These are phyloP conservation scores for Apiospora sp. DNA, from an alignment of 2,329 filamentous ascomycete species.

Conservation along the genomic window DNA sequence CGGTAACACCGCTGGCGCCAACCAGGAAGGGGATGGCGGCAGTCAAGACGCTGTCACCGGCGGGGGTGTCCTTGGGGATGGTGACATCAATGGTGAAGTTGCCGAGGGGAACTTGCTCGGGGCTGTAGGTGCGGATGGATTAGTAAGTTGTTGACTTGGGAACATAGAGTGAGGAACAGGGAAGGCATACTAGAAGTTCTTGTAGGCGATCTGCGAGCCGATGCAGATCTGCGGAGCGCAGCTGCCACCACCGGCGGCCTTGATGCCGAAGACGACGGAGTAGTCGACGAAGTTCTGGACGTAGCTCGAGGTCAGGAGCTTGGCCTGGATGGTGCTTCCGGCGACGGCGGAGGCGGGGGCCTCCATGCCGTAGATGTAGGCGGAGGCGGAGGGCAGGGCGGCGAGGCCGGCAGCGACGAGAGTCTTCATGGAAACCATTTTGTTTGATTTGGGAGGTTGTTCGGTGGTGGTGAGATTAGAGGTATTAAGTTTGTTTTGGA, in stretches of 20 bases:
- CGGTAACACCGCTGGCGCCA: slow-evolving; percentile 37
- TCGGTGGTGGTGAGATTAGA: background rate
- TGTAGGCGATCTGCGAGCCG: slow-evolving; percentile 42
- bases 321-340: slow-evolving; percentile 38
- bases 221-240: slow-evolving; percentile 36
- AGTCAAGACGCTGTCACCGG: slow-evolving; percentile 37
- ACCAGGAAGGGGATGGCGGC: slow-evolving; percentile 41
- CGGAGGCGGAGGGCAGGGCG: slow-evolving; percentile 34
- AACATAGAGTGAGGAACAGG: background rate
- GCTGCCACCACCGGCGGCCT: slow-evolving; percentile 26
- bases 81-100: slow-evolving; percentile 33
- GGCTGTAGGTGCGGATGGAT: slow-evolving; percentile 29
- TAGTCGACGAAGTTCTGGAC: slow-evolving; percentile 46
- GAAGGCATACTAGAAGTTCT: slow-evolving; percentile 35
- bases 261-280: slow-evolving; percentile 42
- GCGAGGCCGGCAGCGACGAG: slow-evolving; percentile 35
- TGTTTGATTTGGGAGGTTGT: background rate
- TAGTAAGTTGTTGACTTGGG: background rate
- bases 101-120: slow-evolving; percentile 23
- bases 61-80: slow-evolving; percentile 31
- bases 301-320: slow-evolving; percentile 41
- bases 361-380: slow-evolving; percentile 36
- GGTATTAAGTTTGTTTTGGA: background rate
- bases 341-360: slow-evolving; percentile 36
- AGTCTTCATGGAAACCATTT: slow-evolving; percentile 40